Base-by-base conservation (phyloP, 2,329 filamentous ascomycete genomes). In the Pseudogymnoascus sp. region DNA sequence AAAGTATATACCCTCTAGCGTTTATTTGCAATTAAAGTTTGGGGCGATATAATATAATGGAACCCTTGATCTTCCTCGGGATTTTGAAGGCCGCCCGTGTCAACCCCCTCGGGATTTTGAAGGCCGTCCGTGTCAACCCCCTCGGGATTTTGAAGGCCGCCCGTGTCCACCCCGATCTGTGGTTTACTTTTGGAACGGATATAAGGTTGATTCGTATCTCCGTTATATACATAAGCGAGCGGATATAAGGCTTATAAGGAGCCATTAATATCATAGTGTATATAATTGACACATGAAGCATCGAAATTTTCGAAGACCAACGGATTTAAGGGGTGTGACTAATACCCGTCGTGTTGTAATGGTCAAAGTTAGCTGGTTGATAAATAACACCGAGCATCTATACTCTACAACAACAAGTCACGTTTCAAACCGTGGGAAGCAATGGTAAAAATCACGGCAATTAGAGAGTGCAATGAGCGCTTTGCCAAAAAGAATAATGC, bases 361-460 rank as follows among this genome's bases (percentile, higher is more conserved):
- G 7, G 15, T 53, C n/a, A 17, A 23, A 17, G 7, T 11, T 17
- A 17, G 26, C 23, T 31, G 23, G 15, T 31, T 53, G 46, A 53
- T 53, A 53, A 53, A 31, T 17, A 17, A 53, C 4, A 13, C 2
- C 7, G n/a, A 44, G 10, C 44, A 7, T 53, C 44, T 15, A 31
- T 7, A 31, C 5, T 33, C 11, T n/a, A 31, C 46, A 5, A 19
- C 15, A 33, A 2, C 10, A 7, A 13, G n/a, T 6, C 26, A 33
- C 9, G 33, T 53, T 53, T 17, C 5, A 56, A 56, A 13, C 26
- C 3, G 29, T 68, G 66, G 2, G 66, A 68, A 68, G 59, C 66
- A 68, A 70, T 42, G 38, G 35, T 44, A 33, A 31, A 46, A 19
- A 10, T 23, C 61, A 35, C 29, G 13, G 7, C 21, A 63, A 15